phyloP scores from a whole-genome alignment of 2,329 filamentous ascomycete species.

The Phialophora chinensis region DNA sequence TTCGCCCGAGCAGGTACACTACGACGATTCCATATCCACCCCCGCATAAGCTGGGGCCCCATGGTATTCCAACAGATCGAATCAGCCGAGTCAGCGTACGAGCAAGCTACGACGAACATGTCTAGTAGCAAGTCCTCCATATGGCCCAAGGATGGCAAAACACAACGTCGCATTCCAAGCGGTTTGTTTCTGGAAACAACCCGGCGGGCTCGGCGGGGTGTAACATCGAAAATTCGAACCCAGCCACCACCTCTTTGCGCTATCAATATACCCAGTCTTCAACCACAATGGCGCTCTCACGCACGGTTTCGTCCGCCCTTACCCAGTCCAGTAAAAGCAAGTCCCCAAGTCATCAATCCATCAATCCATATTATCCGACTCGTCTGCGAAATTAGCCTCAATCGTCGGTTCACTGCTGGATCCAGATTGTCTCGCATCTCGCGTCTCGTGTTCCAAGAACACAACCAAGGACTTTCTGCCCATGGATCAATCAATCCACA shows the following conservation, averaged over 20 bases:
- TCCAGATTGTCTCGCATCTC: not conserved
- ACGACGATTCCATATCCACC: not conserved
- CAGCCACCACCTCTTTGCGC: not conserved
- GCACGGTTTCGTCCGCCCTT: not conserved
- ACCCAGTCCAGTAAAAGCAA: not conserved
- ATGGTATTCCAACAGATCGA: not conserved
- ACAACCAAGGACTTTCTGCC: not conserved
- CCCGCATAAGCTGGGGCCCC: not conserved
- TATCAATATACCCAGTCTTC: not conserved
- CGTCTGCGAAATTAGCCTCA: slow-evolving; percentile 4
- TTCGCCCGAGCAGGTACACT: not conserved
- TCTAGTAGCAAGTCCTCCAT: not conserved
- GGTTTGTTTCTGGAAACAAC: not conserved
- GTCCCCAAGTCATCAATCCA: not conserved
- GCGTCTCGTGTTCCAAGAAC: not conserved
- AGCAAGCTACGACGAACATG: not conserved
- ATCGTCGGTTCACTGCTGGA: not conserved
- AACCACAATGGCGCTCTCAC: not conserved
- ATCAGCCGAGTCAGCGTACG: not conserved
- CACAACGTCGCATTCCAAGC: not conserved
- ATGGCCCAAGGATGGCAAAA: not conserved
- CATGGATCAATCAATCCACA: not conserved
- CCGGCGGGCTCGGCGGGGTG: slow-evolving; percentile 2
- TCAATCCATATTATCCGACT: slow-evolving; percentile 4
- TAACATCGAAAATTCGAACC: not conserved